Conservation (phyloP, 2,329 filamentous ascomycete genomes). For the Aspergillus jensenii region DNA sequence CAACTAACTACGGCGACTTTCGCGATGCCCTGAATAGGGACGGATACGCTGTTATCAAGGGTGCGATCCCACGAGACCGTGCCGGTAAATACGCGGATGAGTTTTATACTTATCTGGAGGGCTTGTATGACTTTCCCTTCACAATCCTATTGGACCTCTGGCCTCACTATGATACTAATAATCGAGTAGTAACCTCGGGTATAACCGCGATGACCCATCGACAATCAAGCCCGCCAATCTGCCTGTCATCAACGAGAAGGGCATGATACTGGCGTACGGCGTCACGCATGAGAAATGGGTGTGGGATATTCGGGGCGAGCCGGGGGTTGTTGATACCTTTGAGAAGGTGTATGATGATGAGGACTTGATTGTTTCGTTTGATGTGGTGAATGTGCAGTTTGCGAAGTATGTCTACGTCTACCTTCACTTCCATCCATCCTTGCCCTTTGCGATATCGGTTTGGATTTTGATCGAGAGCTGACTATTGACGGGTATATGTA, state of each 20-base stretch:
- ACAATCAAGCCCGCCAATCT: conserved; percentile 36
- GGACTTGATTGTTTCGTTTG: conserved; percentile 52
- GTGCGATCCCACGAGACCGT: conserved; percentile 43
- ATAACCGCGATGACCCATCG: conserved; percentile 33
- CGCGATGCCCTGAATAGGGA: conserved; percentile 33
- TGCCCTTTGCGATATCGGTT: too few relatives aligned
- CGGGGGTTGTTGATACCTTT: conserved; percentile 48
- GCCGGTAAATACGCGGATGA: conserved; percentile 33
- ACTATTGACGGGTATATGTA: not conserved
- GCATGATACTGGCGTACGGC: conserved; percentile 50
- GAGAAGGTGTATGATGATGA: conserved; percentile 47
- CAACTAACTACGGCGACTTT: conserved; percentile 22
- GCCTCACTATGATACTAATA: too few relatives aligned
- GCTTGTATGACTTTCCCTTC: conserved; percentile 16
- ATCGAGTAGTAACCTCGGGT: conserved; percentile 31
- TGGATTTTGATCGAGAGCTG: not conserved
- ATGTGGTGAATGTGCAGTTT: conserved; percentile 48
- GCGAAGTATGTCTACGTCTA: conserved; percentile 27
- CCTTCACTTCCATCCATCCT: too few relatives aligned
- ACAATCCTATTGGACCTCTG: too few relatives aligned
- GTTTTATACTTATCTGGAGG: conserved; percentile 21
- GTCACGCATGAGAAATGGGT: conserved; percentile 51
- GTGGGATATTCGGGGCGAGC: conserved; percentile 49
- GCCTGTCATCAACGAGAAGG: conserved; percentile 48
- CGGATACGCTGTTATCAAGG: conserved; percentile 49